These are phyloP conservation scores for Amphichorda felina DNA, from an alignment of 2,329 filamentous ascomycete species.

Conservation along the genomic window DNA sequence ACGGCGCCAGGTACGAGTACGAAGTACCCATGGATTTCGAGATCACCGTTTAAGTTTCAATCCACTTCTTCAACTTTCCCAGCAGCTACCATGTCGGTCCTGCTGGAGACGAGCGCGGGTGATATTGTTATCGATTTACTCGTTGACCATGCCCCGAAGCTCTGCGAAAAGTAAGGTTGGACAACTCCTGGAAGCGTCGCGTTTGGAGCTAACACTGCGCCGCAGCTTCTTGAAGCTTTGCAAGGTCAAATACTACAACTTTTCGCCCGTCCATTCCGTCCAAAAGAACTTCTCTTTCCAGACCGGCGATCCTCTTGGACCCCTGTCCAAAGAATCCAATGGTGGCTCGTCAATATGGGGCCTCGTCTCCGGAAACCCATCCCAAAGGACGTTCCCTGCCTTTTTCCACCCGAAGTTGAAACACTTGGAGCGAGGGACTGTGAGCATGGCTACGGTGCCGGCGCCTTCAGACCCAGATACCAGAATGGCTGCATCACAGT, in stretches of 20 bases:
- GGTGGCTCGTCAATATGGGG: slow-evolving; percentile 93
- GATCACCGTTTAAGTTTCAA: too few relatives aligned
- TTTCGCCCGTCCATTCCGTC: slow-evolving; percentile 80
- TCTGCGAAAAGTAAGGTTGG: slow-evolving; percentile 79
- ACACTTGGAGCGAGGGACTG: slow-evolving; percentile 78
- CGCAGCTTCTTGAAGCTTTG: slow-evolving; percentile 93
- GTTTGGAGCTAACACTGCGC: slow-evolving; percentile 10
- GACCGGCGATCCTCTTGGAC: slow-evolving; percentile 87
- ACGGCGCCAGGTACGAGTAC: too few relatives aligned
- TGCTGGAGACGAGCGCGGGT: slow-evolving; percentile 84
- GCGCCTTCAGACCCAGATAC: slow-evolving; percentile 66
- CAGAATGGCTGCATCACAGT: slow-evolving; percentile 79
- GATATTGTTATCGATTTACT: slow-evolving; percentile 93
- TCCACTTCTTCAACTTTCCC: too few relatives aligned
- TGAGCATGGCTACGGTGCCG: slow-evolving; percentile 93
- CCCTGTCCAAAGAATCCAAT: slow-evolving; percentile 73
- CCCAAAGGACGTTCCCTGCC: slow-evolving; percentile 70
- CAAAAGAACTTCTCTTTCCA: slow-evolving; percentile 96
- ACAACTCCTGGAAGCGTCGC: background rate
- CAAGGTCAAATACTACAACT: slow-evolving; percentile 99
- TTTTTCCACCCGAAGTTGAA: slow-evolving; percentile 79
- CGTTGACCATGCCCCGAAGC: slow-evolving; percentile 77
- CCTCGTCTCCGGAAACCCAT: slow-evolving; percentile 51
- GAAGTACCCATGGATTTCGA: too few relatives aligned
- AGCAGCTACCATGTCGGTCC: slow-evolving; percentile 61